Base-by-base conservation (phyloP, 2,329 filamentous ascomycete species). In the Colletotrichum tabaci region DNA sequence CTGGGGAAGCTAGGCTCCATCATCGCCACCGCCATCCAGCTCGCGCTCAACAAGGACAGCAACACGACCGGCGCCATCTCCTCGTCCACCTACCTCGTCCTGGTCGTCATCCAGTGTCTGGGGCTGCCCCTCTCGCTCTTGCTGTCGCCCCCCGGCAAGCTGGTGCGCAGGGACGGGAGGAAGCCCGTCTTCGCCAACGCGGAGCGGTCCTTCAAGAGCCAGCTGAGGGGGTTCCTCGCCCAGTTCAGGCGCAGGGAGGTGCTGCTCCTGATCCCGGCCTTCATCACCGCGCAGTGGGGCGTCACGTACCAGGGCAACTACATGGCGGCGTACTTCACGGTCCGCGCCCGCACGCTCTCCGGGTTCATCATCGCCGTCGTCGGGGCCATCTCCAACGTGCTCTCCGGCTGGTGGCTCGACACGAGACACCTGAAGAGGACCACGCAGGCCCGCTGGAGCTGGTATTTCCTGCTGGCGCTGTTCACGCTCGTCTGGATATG, bases 1-100 rank as follows among this genome's bases (percentile, higher is more conserved):
- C 82, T 88, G 4, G 82, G 86, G 6, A 85, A 88, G 66, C 81
- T 87, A 6, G 87, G 87, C 2, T 86, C 87, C 62, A 81, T 88
- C 35, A 86, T 88, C 53, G 86, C 86, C 3, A 82, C 84, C 2
- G 84, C 86, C 0, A 87, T 88, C 40, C 84, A 87, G 30, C 81
- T 88, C 0, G 85, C 82, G 0, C 80, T 88, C 15, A 88, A 88
- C 60, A 81, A 83, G 66, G 80, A 82, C 12, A 79, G 81, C 21
- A 80, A 81, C 18, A 74, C 82, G 15, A 76, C 79, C 38, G 85
- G 85, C 18, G 84, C 85, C 61, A 84, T 86, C 8, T 80, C 81
- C 0, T 85, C 85, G 68, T 81, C 79, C 23, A 86, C 79, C 0
- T 80, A 81, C 50, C 76, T 82, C 21, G 79, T 82, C 16, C 76